Conservation (phyloP, 73 alveolate species). For the Paraurostyla sp. region DNA sequence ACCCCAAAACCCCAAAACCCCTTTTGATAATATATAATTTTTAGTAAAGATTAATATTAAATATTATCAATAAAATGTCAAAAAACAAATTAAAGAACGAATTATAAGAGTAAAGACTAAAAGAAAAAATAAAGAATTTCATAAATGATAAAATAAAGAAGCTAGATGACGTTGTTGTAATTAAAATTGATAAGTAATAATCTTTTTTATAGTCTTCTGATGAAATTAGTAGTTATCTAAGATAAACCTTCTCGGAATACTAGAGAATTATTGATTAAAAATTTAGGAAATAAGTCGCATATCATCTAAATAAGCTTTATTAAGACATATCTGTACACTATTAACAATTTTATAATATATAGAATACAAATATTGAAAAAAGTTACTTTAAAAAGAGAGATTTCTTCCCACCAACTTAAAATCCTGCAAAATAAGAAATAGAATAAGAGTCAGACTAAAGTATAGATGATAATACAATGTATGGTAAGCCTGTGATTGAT, state of each 20-base stretch:
- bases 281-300: background rate
- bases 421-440: background rate
- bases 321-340: background rate
- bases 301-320: constrained; percentile 1
- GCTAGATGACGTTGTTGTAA: constrained; percentile 25
- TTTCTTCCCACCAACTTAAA: background rate
- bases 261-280: background rate
- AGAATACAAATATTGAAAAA: constrained; percentile 38
- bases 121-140: background rate
- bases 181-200: background rate
- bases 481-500: constrained; percentile 41
- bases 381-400: background rate
- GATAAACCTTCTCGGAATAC: background rate
- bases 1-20: too few species aligned
- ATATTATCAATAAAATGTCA: background rate
- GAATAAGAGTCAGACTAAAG: background rate
- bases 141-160: constrained; percentile 4
- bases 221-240: background rate
- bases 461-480: background rate
- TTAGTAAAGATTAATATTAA: background rate
- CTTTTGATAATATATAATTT: too few species aligned
- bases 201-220: background rate
- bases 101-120: background rate
- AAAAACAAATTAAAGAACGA: background rate
- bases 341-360: background rate